These are phyloP conservation scores for Trametes maxima DNA, from an alignment of 768 basidiomycete genomes.

Conservation along the genomic window DNA sequence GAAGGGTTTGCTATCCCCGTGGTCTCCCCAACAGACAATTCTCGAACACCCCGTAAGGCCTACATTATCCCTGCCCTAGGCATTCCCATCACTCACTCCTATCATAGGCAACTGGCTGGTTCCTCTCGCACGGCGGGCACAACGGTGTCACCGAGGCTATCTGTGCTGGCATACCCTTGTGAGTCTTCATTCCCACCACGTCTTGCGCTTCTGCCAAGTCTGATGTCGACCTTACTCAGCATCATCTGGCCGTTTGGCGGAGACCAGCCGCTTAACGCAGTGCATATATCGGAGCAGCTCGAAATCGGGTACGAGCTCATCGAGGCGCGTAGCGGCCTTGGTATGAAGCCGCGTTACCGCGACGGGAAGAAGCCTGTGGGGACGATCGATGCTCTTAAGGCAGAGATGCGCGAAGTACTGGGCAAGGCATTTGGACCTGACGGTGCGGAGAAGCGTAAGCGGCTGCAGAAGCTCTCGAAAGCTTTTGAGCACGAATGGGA, in stretches of 20 bases:
- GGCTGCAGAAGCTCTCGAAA: background rate
- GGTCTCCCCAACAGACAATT: conserved; percentile 12
- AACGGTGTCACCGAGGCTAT: conserved; percentile 8
- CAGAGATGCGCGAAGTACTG: conserved; percentile 18
- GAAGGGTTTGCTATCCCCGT: conserved; percentile 2
- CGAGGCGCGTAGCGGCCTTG: conserved; percentile 12
- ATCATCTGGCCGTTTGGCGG: conserved; percentile 11
- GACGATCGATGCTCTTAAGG: conserved; percentile 22
- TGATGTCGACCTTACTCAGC: background rate
- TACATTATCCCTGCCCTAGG: too few species aligned
- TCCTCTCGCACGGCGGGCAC: conserved; percentile 15
- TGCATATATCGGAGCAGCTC: conserved; percentile 12
- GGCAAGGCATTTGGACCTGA: conserved; percentile 23
- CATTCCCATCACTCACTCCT: background rate
- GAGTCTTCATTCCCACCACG: background rate
- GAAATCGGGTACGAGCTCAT: conserved; percentile 3
- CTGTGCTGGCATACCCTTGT: conserved; percentile 12
- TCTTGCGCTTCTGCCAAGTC: background rate
- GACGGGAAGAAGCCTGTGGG: conserved; percentile 15
- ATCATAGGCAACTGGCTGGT: conserved; percentile 10
- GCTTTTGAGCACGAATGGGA: background rate
- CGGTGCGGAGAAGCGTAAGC: conserved; percentile 20
- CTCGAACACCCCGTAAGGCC: conserved; percentile 9
- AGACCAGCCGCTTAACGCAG: conserved; percentile 15
- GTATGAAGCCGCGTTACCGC: conserved; percentile 19